Conservation (phyloP, 2,329 filamentous ascomycete genomes). For the Xylariaceae sp. region DNA sequence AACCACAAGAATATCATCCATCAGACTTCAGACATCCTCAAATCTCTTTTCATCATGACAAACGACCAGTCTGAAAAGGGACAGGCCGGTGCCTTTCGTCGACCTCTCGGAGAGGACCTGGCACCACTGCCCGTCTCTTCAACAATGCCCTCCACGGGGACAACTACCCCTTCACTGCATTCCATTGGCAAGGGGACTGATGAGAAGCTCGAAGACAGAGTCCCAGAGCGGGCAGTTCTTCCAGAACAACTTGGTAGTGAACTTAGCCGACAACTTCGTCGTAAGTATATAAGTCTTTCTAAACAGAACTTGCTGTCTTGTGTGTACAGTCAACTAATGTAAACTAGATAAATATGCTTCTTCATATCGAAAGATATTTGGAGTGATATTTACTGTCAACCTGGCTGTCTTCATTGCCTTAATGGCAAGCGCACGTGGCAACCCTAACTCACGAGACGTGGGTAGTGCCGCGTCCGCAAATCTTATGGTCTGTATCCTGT, state of each 20-base stretch:
- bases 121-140: slow-evolving; percentile 20
- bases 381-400: slow-evolving; percentile 55
- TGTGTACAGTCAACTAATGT: slow-evolving; percentile 8
- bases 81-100: slow-evolving; percentile 19
- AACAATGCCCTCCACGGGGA: slow-evolving; percentile 25
- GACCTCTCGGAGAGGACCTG: slow-evolving; percentile 11
- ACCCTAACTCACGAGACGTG: slow-evolving; percentile 40
- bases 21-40: slow-evolving; percentile 15
- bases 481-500: slow-evolving; percentile 51
- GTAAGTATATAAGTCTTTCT: slow-evolving; percentile 20
- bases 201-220: slow-evolving; percentile 21
- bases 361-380: slow-evolving; percentile 59
- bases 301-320: background rate
- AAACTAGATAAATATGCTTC: slow-evolving; percentile 34
- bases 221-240: slow-evolving; percentile 22
- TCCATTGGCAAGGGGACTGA: slow-evolving; percentile 17
- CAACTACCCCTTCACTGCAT: slow-evolving; percentile 26
- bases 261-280: slow-evolving; percentile 30
- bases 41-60: slow-evolving; percentile 26
- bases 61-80: slow-evolving; percentile 22
- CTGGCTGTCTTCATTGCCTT: slow-evolving; percentile 51
- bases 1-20: slow-evolving; percentile 13
- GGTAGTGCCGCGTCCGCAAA: slow-evolving; percentile 51
- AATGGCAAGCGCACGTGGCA: slow-evolving; percentile 38
- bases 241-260: slow-evolving; percentile 30